A percentile compares a stretch with the other conserved stretches of the same genome.
phyloP scores from a whole-genome alignment of 331 rosid species.

The Quercus phellos region DNA sequence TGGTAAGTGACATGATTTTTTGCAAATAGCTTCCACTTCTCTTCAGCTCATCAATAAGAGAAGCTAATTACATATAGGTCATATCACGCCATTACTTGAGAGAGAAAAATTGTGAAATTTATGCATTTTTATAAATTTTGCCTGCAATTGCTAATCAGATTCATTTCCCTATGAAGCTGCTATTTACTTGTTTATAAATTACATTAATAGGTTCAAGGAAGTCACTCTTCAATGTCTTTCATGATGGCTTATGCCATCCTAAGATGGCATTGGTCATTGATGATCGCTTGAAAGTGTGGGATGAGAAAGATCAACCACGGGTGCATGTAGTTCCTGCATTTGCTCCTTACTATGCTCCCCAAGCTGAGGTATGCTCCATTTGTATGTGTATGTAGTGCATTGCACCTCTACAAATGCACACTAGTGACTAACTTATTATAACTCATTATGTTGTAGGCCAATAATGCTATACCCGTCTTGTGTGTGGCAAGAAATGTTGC shows the following conservation, averaged over 20 bases:
- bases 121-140: background rate
- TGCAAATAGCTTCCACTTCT: background rate
- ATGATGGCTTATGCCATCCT: constrained; percentile 84
- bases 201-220: constrained; percentile 67
- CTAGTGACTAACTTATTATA: constrained; percentile 21
- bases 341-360: constrained; percentile 98
- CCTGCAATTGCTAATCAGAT: constrained; percentile 1
- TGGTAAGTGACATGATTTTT: constrained; percentile 50
- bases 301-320: constrained; percentile 94
- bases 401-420: constrained; percentile 2
- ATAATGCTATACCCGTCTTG: constrained; percentile 76
- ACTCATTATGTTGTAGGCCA: constrained; percentile 57
- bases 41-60: background rate
- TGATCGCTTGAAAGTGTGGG: constrained; percentile 99
- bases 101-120: background rate
- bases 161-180: constrained; percentile 14
- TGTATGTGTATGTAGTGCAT: constrained; percentile 13
- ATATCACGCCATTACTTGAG: background rate
- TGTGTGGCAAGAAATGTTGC: constrained; percentile 99
- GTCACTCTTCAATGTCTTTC: constrained; percentile 91
- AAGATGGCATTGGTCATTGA: constrained; percentile 96
- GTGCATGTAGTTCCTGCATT: constrained; percentile 99
- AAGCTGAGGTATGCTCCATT: constrained; percentile 67
- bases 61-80: background rate
- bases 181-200: background rate